Evolutionary conservation across 345 rosid genomes (phyloP).

Genomic region (Populus alba): DNA sequence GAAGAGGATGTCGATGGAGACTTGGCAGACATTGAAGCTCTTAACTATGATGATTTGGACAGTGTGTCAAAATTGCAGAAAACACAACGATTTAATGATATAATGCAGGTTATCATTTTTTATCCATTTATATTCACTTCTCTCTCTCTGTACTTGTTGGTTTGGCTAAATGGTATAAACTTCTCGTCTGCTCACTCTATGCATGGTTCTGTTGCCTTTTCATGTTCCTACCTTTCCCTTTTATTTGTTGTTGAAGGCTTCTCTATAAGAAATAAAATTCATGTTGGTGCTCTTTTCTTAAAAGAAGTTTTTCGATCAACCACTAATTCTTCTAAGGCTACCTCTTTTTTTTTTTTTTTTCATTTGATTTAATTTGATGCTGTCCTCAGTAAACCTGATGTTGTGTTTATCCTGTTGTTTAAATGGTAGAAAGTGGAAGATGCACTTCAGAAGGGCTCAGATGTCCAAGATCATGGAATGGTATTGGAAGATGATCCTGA

Average conservation of each 20-base stretch:
- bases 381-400: background rate
- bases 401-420: conserved; percentile 8
- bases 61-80: conserved; percentile 81
- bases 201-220: background rate
- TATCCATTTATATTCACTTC: background rate
- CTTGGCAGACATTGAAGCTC: conserved; percentile 69
- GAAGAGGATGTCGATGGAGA: conserved; percentile 82
- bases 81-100: conserved; percentile 71
- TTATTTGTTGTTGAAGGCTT: background rate
- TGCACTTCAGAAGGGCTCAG: conserved; percentile 67
- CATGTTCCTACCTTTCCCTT: too few species aligned
- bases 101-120: conserved; percentile 58
- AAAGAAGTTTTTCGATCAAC: background rate
- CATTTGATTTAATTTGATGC: background rate
- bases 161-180: background rate
- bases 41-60: conserved; percentile 80
- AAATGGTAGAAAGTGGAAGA: conserved; percentile 72
- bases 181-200: background rate
- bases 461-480: conserved; percentile 50
- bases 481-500: conserved; percentile 94
- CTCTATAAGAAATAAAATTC: background rate
- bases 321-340: background rate
- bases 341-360: background rate
- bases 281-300: background rate
- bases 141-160: background rate